Conservation (phyloP, 2,329 filamentous ascomycete genomes). For the Xylariales sp. region DNA sequence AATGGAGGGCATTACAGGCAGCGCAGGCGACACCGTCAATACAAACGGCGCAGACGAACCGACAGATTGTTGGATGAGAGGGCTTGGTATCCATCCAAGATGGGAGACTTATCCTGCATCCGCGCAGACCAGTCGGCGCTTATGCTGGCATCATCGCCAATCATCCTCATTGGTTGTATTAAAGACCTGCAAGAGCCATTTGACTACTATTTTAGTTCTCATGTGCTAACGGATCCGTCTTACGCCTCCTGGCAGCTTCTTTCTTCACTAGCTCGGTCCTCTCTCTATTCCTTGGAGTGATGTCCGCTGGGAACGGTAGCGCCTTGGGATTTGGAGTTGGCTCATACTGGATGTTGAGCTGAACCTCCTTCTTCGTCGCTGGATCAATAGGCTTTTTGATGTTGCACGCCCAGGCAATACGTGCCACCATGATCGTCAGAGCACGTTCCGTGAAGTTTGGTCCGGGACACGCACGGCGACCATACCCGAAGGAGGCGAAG, state of each 20-base stretch:
- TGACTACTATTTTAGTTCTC: not conserved
- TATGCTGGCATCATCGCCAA: too few relatives aligned
- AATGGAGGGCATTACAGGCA: slow-evolving; percentile 4
- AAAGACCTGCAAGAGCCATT: too few relatives aligned
- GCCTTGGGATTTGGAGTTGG: slow-evolving; percentile 16
- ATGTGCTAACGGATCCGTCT: not conserved
- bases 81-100: too few relatives aligned
- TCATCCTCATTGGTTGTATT: too few relatives aligned
- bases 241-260: not conserved
- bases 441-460: slow-evolving; percentile 24
- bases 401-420: slow-evolving; percentile 19
- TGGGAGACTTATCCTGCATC: too few relatives aligned
- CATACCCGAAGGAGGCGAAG: slow-evolving; percentile 38
- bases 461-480: slow-evolving; percentile 36
- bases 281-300: not conserved
- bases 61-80: too few relatives aligned
- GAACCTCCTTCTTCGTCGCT: not conserved
- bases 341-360: slow-evolving; percentile 1
- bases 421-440: slow-evolving; percentile 23
- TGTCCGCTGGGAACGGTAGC: slow-evolving; percentile 4
- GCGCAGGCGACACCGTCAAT: too few relatives aligned
- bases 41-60: not conserved
- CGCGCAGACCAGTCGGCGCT: too few relatives aligned
- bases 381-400: slow-evolving; percentile 3
- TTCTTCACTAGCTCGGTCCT: not conserved